Conservation (phyloP, 163 green algal species). For the Chlamydomonas reinhardtii region DNA sequence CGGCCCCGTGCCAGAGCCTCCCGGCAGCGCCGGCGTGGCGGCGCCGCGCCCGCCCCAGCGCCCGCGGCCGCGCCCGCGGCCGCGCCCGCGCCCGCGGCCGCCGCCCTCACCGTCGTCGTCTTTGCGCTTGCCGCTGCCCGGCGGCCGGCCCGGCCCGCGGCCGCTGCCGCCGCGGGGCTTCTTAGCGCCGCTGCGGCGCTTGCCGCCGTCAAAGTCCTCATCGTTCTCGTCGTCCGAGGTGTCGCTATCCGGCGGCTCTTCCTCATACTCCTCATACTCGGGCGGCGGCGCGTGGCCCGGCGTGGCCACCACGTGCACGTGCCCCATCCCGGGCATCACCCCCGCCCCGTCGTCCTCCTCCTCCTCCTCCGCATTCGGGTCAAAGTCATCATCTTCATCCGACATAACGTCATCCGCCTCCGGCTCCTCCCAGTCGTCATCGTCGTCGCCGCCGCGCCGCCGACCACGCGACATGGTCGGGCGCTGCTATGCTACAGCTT, state of each 20-base stretch:
- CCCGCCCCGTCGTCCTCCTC: background rate
- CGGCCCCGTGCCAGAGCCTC: conserved; percentile 14
- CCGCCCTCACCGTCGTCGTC: background rate
- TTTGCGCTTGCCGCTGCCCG: background rate
- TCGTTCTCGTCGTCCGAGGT: conserved; percentile 20
- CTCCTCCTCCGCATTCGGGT: conserved; percentile 1
- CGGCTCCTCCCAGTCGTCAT: background rate
- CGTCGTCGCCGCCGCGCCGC: background rate
- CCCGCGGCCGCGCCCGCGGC: background rate
- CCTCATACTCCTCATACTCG: background rate
- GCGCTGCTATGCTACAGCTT: no score
- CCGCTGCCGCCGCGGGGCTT: background rate
- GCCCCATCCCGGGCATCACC: background rate
- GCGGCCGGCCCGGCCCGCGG: background rate
- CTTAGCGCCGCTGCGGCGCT: background rate
- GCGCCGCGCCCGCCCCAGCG: background rate
- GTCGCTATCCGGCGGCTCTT: conserved; percentile 25
- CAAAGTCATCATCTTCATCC: conserved; percentile 35
- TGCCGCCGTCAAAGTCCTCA: conserved; percentile 33
- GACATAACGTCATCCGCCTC: conserved; percentile 10
- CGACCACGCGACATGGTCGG: no score
- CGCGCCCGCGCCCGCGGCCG: conserved; percentile 8
- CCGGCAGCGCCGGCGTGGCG: background rate
- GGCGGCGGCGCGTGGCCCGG: background rate
- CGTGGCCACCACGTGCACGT: background rate